Evolutionary conservation across 805 yeast species (phyloP).

Genomic region (Candida lessepsii): DNA sequence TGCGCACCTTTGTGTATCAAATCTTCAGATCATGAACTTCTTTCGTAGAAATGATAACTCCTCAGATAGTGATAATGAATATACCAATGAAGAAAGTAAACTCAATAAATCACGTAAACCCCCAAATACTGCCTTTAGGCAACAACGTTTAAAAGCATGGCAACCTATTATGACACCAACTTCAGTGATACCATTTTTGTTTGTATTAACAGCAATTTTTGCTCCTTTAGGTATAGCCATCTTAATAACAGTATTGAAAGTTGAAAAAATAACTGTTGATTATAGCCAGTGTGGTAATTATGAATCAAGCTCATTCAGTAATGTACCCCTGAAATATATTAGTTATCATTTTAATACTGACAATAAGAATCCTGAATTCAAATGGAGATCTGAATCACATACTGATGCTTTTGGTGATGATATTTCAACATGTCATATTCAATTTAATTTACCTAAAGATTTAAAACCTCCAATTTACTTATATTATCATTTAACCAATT

Average conservation of each 20-base stretch:
- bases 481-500: conserved; percentile 85
- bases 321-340: conserved; percentile 60
- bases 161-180: conserved; percentile 90
- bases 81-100: conserved; percentile 19
- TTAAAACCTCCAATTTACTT: conserved; percentile 70
- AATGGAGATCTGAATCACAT: conserved; percentile 56
- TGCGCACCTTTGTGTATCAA: no score
- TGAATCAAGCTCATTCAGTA: conserved; percentile 44
- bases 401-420: conserved; percentile 38
- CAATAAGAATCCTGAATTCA: conserved; percentile 45
- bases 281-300: conserved; percentile 65
- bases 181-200: conserved; percentile 81
- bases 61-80: conserved; percentile 21
- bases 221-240: conserved; percentile 91
- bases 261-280: conserved; percentile 71
- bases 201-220: conserved; percentile 72
- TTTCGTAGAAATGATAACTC: conserved; percentile 29
- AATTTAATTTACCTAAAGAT: conserved; percentile 70
- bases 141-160: conserved; percentile 69
- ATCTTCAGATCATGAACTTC: conserved; percentile 26
- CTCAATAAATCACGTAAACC: conserved; percentile 40
- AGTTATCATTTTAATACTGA: conserved; percentile 58
- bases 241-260: conserved; percentile 71
- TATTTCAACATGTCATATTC: conserved; percentile 55
- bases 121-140: conserved; percentile 75